phyloP scores from a whole-genome alignment of 768 basidiomycete genomes.

The Kwoniella dendrophila region DNA sequence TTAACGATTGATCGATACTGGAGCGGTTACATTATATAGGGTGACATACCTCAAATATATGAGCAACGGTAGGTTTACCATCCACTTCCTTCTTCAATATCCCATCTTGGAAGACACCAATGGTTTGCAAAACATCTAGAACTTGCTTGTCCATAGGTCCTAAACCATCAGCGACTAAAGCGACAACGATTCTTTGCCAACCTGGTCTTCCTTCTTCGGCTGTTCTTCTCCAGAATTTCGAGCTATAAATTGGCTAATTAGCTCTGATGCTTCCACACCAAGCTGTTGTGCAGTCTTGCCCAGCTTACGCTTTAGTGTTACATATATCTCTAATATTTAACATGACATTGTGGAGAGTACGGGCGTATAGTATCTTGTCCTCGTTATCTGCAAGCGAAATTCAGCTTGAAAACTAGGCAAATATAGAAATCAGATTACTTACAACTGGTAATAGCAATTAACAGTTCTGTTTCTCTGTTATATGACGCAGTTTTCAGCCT shows the following conservation, averaged over 20 bases:
- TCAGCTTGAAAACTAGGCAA: constrained; percentile 65
- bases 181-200: constrained; percentile 58
- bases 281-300: not conserved
- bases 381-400: constrained; percentile 42
- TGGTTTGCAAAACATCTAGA: constrained; percentile 80
- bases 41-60: constrained; percentile 47
- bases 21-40: too few relatives aligned
- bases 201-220: constrained; percentile 55
- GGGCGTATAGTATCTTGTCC: constrained; percentile 54
- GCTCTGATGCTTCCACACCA: constrained; percentile 11
- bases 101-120: constrained; percentile 70
- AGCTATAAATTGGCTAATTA: constrained; percentile 53
- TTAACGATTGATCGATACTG: not conserved
- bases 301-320: constrained; percentile 59
- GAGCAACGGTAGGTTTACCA: constrained; percentile 80
- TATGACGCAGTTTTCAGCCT: constrained; percentile 28
- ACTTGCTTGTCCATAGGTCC: constrained; percentile 60
- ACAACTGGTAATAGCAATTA: constrained; percentile 39
- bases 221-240: constrained; percentile 54
- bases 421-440: constrained; percentile 11
- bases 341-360: constrained; percentile 93
- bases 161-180: constrained; percentile 57
- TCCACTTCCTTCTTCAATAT: constrained; percentile 84
- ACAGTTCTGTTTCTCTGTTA: constrained; percentile 44
- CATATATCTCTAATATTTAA: constrained; percentile 70